Evolutionary conservation across 495 filamentous ascomycete species (phyloP).

Genomic region (Cercophora sp.): DNA sequence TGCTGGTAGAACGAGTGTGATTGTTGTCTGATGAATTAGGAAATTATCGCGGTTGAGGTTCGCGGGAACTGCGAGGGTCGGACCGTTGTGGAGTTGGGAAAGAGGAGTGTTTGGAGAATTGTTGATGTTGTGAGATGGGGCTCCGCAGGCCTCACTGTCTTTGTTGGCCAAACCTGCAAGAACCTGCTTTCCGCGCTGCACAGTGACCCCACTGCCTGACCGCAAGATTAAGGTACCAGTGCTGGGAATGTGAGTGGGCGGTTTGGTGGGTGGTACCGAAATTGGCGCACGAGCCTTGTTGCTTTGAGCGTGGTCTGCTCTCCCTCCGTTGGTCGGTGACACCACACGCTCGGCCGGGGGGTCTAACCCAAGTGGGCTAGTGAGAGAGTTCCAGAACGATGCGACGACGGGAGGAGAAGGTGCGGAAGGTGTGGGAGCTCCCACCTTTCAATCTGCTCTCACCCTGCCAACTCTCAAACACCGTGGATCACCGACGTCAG

Average conservation of each 20-base stretch:
- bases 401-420: not conserved
- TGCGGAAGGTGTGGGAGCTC: not conserved
- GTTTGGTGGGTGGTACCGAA: conserved; percentile 8
- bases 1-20: conserved; percentile 16
- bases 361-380: conserved; percentile 12
- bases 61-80: not conserved
- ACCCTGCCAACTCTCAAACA: conserved; percentile 4
- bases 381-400: conserved; percentile 11
- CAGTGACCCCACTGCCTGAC: conserved; percentile 5
- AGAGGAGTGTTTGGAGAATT: conserved; percentile 6
- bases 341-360: not conserved
- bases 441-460: not conserved
- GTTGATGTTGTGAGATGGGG: conserved; percentile 12
- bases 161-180: conserved; percentile 14
- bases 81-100: not conserved
- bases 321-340: conserved; percentile 9
- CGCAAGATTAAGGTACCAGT: conserved; percentile 15
- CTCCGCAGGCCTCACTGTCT: conserved; percentile 7
- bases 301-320: not conserved
- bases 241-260: conserved; percentile 10
- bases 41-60: conserved; percentile 12
- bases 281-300: conserved; percentile 14
- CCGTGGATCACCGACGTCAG: conserved; percentile 4
- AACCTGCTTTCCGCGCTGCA: conserved; percentile 12
- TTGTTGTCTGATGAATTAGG: conserved; percentile 11